Evolutionary conservation across 1,284 basidiomycete genomes (phyloP).

Genomic region (Austroboletus olivaceoglutinosus): DNA sequence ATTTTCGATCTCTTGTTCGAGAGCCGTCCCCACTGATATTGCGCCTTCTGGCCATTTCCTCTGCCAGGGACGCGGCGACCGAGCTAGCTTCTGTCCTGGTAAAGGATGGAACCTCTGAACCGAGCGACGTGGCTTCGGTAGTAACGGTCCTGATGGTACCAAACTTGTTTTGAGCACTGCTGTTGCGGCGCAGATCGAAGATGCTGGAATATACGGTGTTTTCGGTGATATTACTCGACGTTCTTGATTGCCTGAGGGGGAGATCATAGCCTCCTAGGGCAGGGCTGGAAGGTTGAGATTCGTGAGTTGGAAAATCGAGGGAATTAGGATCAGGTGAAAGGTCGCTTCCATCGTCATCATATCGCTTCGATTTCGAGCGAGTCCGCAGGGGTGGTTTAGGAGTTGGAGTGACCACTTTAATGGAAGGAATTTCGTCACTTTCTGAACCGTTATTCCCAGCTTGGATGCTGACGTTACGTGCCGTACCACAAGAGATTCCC

Average conservation of each 20-base stretch:
- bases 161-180: slow-evolving; percentile 54
- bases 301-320: slow-evolving; percentile 31
- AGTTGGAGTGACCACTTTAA: slow-evolving; percentile 39
- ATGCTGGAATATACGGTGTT: slow-evolving; percentile 63
- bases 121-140: slow-evolving; percentile 69
- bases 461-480: slow-evolving; percentile 21
- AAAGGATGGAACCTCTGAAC: slow-evolving; percentile 56
- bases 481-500: slow-evolving; percentile 33
- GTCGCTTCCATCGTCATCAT: slow-evolving; percentile 29
- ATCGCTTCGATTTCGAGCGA: slow-evolving; percentile 31
- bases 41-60: slow-evolving; percentile 46
- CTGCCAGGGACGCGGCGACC: slow-evolving; percentile 42
- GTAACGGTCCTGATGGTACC: slow-evolving; percentile 77
- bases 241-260: slow-evolving; percentile 45
- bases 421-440: slow-evolving; percentile 38
- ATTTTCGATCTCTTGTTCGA: slow-evolving; percentile 51
- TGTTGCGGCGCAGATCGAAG: slow-evolving; percentile 49
- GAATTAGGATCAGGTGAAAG: slow-evolving; percentile 27
- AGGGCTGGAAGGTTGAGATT: slow-evolving; percentile 22
- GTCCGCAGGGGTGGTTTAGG: slow-evolving; percentile 55
- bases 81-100: slow-evolving; percentile 59
- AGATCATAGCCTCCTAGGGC: slow-evolving; percentile 38
- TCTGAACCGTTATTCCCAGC: slow-evolving; percentile 24
- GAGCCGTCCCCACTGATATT: slow-evolving; percentile 33
- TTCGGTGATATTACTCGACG: slow-evolving; percentile 54